These are phyloP conservation scores for Coprinellus micaceus DNA, from an alignment of 768 basidiomycete genomes.

Conservation along the genomic window DNA sequence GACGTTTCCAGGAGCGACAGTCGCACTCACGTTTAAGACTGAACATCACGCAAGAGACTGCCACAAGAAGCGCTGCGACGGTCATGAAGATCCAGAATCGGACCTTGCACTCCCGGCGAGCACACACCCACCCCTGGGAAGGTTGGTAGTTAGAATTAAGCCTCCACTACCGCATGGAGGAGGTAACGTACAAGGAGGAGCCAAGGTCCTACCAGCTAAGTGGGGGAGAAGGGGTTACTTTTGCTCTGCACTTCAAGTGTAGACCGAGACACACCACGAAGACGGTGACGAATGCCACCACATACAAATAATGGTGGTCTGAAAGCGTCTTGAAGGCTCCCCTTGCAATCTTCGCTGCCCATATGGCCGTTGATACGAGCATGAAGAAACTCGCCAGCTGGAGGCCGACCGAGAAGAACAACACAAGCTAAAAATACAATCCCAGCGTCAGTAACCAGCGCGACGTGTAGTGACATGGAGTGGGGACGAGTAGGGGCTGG, in stretches of 20 bases:
- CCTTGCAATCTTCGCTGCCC: slow-evolving; percentile 46
- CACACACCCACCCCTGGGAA: slow-evolving; percentile 46
- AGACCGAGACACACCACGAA: slow-evolving; percentile 33
- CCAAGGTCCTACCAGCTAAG: slow-evolving; percentile 37
- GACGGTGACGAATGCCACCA: slow-evolving; percentile 38
- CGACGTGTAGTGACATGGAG: too few species aligned
- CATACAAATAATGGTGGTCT: slow-evolving; percentile 31
- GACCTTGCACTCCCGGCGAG: slow-evolving; percentile 40
- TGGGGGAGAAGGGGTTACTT: slow-evolving; percentile 26
- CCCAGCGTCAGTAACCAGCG: neutral
- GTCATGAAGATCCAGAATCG: slow-evolving; percentile 37
- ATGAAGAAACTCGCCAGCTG: slow-evolving; percentile 50
- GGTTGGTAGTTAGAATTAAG: neutral
- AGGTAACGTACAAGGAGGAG: slow-evolving; percentile 33
- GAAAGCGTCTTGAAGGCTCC: slow-evolving; percentile 33
- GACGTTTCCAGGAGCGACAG: neutral
- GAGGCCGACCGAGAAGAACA: slow-evolving; percentile 44
- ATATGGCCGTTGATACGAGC: slow-evolving; percentile 41
- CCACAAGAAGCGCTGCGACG: slow-evolving; percentile 35
- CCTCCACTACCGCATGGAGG: neutral
- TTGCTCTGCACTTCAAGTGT: neutral
- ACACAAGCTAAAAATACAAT: slow-evolving; percentile 35
- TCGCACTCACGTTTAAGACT: slow-evolving; percentile 34
- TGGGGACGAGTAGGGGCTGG: too few species aligned
- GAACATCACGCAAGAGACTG: slow-evolving; percentile 41